Conservation (phyloP, 768 basidiomycete species). For the Filobasidium wieringae region DNA sequence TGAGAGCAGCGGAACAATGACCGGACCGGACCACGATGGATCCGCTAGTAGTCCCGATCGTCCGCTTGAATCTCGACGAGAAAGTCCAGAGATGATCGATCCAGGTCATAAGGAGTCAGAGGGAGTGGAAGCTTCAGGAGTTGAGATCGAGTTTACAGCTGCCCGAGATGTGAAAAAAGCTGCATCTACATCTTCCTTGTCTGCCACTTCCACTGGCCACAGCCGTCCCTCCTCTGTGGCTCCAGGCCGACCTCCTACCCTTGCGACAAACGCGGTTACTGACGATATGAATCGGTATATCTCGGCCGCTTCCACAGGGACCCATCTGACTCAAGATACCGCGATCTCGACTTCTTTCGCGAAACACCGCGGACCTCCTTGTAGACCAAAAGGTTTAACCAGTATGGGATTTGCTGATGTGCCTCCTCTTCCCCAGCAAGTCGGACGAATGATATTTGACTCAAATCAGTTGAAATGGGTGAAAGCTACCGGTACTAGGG, state of each 20-base stretch:
- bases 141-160: too few relatives aligned
- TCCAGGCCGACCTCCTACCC: constrained; percentile 47
- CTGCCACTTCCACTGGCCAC: constrained; percentile 2
- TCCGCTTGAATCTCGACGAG: constrained; percentile 31
- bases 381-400: constrained; percentile 40
- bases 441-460: constrained; percentile 83
- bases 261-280: constrained; percentile 21
- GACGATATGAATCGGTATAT: constrained; percentile 63
- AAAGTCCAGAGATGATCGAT: background rate
- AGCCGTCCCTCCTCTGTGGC: constrained; percentile 19
- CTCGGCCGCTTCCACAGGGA: constrained; percentile 71
- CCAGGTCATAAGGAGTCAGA: background rate
- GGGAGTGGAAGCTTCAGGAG: background rate
- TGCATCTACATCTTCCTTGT: background rate
- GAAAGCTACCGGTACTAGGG: background rate
- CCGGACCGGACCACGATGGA: constrained; percentile 15
- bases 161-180: constrained; percentile 32
- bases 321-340: constrained; percentile 40
- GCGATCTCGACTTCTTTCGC: constrained; percentile 61
- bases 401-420: constrained; percentile 72
- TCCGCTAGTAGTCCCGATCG: constrained; percentile 34
- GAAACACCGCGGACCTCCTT: constrained; percentile 45
- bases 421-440: constrained; percentile 53
- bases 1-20: constrained; percentile 16
- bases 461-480: constrained; percentile 28